Conservation (phyloP, 2,329 filamentous ascomycete species). For the Biscogniauxia marginata region DNA sequence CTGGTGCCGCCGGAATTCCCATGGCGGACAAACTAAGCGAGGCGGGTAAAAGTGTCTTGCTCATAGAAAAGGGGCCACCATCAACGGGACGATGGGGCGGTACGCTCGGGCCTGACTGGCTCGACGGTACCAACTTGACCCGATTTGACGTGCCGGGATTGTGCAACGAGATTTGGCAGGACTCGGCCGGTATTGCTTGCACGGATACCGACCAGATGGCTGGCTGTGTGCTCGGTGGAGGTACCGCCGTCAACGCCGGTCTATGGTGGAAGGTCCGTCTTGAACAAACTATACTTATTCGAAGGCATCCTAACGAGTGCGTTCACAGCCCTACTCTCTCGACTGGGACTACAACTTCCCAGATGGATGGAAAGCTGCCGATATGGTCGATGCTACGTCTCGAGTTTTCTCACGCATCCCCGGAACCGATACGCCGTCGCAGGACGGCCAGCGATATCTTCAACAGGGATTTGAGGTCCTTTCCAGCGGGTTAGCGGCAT, state of each 20-base stretch:
- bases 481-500: slow-evolving; percentile 53
- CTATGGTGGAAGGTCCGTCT: slow-evolving; percentile 60
- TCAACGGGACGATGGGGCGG: slow-evolving; percentile 67
- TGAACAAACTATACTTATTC: slow-evolving; percentile 5
- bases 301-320: slow-evolving; percentile 9
- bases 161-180: slow-evolving; percentile 67
- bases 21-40: slow-evolving; percentile 63
- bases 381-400: slow-evolving; percentile 58
- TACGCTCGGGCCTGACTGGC: slow-evolving; percentile 60
- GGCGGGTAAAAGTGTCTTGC: slow-evolving; percentile 62
- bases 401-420: slow-evolving; percentile 69
- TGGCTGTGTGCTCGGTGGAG: slow-evolving; percentile 68
- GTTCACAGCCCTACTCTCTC: slow-evolving; percentile 50
- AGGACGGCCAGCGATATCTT: slow-evolving; percentile 65
- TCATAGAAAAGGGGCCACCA: slow-evolving; percentile 59
- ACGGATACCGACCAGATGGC: slow-evolving; percentile 71
- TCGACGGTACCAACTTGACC: slow-evolving; percentile 59
- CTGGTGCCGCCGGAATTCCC: slow-evolving; percentile 57
- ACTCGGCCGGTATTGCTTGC: slow-evolving; percentile 64
- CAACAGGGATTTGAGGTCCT: slow-evolving; percentile 65
- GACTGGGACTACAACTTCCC: slow-evolving; percentile 77
- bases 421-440: slow-evolving; percentile 64
- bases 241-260: slow-evolving; percentile 65
- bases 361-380: slow-evolving; percentile 64
- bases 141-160: slow-evolving; percentile 71